Base-by-base conservation (phyloP, 352 stramenopile species). In the Albugo candida region DNA sequence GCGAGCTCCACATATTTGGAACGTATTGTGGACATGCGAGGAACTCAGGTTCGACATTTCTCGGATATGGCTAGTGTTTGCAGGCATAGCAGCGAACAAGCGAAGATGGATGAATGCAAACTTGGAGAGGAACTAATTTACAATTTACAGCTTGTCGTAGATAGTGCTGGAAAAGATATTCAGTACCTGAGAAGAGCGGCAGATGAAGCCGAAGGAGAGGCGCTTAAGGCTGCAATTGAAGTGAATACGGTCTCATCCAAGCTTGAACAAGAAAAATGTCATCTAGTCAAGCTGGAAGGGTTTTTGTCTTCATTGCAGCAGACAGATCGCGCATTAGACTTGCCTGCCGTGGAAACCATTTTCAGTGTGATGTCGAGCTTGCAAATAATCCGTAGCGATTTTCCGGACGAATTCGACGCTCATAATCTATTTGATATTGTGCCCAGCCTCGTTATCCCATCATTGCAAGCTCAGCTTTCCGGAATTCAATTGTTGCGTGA, bases 61-160 rank as follows among this genome's bases (percentile, higher is more conserved):
- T 64, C 65, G 2, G 59, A 76, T 17, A 58, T 93, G 20, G 71
- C 65, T 5, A 74, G 70, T 19, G 63, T 70, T 2, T 59, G 68
- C 39, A 21, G 54, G 13, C 64, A 64, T 19, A 56, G 60, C 13
- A 20, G 78, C 0, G 59, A 81, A 44, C 17, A 53, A 38, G 8
- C n/a, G 17, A 31, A 45, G 13, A 58, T 56, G 2, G 59, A 58
- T 2, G 67, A 58, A 46, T 79, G 81, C 0, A 88, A 88, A 53
- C 54, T 95, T 5, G 83, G 83, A 1, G 77, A 94, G 42, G 83
- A 95, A 60, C 62, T 95, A 17, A 82, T 95, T 55, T 88, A 93
- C 57, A 95, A 95, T 48, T 73, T 94, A 13, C 64, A 72, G 24
- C 84, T 86, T 61, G 64, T 94, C 13, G 81, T 95, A 36, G 87